Percentiles rank a stretch among this genome's conserved stretches.
phyloP scores from a whole-genome alignment of 2,329 filamentous ascomycete species.

The Diaporthe helianthi region DNA sequence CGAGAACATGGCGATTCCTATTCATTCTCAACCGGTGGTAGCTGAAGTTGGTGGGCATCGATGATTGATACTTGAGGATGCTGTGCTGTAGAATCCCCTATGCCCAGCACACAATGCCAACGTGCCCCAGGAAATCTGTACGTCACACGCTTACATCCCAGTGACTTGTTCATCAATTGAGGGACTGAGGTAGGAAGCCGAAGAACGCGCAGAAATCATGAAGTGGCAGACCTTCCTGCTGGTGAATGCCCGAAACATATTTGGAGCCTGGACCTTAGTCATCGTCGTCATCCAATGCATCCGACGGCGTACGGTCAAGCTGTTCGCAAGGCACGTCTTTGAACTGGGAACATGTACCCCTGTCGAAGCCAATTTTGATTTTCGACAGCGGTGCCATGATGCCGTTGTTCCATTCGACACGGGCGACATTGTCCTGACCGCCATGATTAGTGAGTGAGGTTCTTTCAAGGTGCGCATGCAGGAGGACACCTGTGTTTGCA shows the following conservation, averaged over 20 bases:
- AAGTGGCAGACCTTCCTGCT: background rate
- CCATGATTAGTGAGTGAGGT: background rate
- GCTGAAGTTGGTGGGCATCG: background rate
- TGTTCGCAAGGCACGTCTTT: background rate
- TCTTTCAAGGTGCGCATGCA: too few species aligned
- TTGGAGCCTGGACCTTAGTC: background rate
- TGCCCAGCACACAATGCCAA: background rate
- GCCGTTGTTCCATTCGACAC: background rate
- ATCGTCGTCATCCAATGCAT: background rate
- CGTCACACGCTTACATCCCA: too few species aligned
- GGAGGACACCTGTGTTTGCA: background rate
- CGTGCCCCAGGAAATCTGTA: too few species aligned
- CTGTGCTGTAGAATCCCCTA: background rate
- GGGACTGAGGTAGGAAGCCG: too few species aligned
- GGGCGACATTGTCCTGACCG: background rate
- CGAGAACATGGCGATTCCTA: too few species aligned
- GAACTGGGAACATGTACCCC: background rate
- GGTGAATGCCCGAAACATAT: too few species aligned
- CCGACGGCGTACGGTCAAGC: too few species aligned
- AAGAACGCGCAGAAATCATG: too few species aligned
- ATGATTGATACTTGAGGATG: background rate
- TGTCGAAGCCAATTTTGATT: background rate
- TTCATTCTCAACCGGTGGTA: background rate
- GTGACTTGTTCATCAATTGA: too few species aligned
- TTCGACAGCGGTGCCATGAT: fast-evolving